Evolutionary conservation across 2,329 filamentous ascomycete species (phyloP).

Genomic region (Microdochium bolleyi): DNA sequence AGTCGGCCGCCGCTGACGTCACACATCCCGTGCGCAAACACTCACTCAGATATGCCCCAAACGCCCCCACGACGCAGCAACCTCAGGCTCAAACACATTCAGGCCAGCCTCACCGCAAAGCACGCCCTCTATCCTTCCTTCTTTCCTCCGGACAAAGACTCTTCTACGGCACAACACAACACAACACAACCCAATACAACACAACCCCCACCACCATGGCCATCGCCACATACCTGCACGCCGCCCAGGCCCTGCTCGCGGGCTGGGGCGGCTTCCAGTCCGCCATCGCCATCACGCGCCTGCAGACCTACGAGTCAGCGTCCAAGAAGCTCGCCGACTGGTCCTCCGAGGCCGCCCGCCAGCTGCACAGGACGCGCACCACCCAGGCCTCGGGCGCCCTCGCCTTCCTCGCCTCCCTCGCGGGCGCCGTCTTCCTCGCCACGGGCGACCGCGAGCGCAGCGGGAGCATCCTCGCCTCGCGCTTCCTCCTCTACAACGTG

Average conservation of each 20-base stretch:
- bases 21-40: not conserved
- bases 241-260: constrained; percentile 28
- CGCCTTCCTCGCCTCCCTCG: constrained; percentile 19
- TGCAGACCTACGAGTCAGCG: constrained; percentile 34
- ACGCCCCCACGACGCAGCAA: too few relatives aligned
- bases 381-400: constrained; percentile 31
- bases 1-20: not conserved
- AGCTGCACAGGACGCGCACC: constrained; percentile 32
- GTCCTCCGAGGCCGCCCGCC: constrained; percentile 29
- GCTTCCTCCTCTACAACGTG: constrained; percentile 5
- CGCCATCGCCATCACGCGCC: constrained; percentile 31
- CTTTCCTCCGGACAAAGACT: too few relatives aligned
- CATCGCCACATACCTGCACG: constrained; percentile 14
- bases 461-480: constrained; percentile 5
- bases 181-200: too few relatives aligned
- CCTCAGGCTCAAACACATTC: too few relatives aligned
- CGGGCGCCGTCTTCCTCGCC: constrained; percentile 9
- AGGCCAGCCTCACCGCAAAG: too few relatives aligned
- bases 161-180: too few relatives aligned
- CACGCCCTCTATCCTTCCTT: too few relatives aligned
- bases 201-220: not conserved
- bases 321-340: constrained; percentile 33
- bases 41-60: not conserved
- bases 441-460: constrained; percentile 1
- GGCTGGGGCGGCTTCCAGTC: constrained; percentile 32